Percentiles rank a stretch among this genome's conserved stretches.
phyloP scores from a whole-genome alignment of 257 asterid genomes.

The Solanum arcanum region DNA sequence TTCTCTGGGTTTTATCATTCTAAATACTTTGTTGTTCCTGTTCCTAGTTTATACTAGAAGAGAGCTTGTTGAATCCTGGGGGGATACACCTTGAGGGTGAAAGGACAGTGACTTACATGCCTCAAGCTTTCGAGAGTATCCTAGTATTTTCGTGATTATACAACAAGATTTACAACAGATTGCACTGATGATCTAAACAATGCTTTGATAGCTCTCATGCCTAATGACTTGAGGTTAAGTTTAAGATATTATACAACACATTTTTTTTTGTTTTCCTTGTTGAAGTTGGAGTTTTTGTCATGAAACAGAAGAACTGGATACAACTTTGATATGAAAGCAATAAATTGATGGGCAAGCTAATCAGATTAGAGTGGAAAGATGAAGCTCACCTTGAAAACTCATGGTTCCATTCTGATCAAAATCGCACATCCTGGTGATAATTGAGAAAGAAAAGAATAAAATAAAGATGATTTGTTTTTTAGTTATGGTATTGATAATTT shows the following conservation, averaged over 20 bases:
- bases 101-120: too few species aligned
- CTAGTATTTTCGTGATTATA: too few species aligned
- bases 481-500: neutral
- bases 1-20: too few species aligned
- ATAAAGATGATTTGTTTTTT: neutral
- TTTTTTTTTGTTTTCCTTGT: neutral
- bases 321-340: neutral
- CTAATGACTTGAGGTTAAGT: neutral
- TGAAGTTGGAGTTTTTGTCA: neutral
- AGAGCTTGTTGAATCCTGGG: too few species aligned
- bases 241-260: neutral
- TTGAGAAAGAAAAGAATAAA: neutral
- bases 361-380: neutral
- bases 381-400: constrained; percentile 54
- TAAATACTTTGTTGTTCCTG: too few species aligned
- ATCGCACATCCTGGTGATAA: constrained; percentile 60
- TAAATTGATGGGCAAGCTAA: neutral
- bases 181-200: neutral
- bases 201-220: neutral
- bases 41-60: too few species aligned
- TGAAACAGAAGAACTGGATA: neutral
- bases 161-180: too few species aligned
- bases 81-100: too few species aligned
- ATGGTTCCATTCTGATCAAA: constrained; percentile 71
- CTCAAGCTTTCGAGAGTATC: too few species aligned